These are phyloP conservation scores for Entonaema liquescens DNA, from an alignment of 495 filamentous ascomycete genomes.

Conservation along the genomic window DNA sequence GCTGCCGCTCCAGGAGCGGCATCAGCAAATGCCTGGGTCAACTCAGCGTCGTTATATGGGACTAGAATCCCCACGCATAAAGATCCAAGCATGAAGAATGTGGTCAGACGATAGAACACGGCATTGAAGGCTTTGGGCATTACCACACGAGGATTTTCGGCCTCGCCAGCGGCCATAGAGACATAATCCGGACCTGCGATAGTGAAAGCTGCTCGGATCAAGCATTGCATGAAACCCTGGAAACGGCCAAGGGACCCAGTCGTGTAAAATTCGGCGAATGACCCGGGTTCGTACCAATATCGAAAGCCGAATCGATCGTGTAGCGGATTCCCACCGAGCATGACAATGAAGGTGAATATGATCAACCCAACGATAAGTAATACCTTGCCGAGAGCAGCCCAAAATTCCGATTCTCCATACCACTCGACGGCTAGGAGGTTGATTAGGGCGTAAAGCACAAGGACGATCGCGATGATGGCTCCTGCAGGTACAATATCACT, in stretches of 20 bases:
- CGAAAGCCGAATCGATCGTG: constrained; percentile 72
- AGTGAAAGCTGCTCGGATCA: constrained; percentile 74
- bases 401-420: constrained; percentile 75
- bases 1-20: constrained; percentile 66
- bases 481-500: constrained; percentile 65
- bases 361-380: constrained; percentile 69
- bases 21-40: constrained; percentile 59
- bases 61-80: constrained; percentile 70
- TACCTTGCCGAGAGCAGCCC: constrained; percentile 69
- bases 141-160: constrained; percentile 67
- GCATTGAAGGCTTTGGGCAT: constrained; percentile 72
- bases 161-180: constrained; percentile 76
- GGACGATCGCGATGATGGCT: constrained; percentile 65
- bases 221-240: constrained; percentile 69
- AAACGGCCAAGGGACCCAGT: constrained; percentile 68
- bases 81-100: constrained; percentile 74
- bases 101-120: constrained; percentile 71
- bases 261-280: constrained; percentile 68
- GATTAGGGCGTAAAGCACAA: constrained; percentile 64
- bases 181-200: constrained; percentile 78
- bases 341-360: constrained; percentile 72
- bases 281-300: constrained; percentile 73
- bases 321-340: constrained; percentile 72
- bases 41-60: constrained; percentile 57
- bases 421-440: constrained; percentile 64